These are phyloP conservation scores for Thermothielavioides terrestris DNA, from an alignment of 495 filamentous ascomycete species.

Conservation along the genomic window DNA sequence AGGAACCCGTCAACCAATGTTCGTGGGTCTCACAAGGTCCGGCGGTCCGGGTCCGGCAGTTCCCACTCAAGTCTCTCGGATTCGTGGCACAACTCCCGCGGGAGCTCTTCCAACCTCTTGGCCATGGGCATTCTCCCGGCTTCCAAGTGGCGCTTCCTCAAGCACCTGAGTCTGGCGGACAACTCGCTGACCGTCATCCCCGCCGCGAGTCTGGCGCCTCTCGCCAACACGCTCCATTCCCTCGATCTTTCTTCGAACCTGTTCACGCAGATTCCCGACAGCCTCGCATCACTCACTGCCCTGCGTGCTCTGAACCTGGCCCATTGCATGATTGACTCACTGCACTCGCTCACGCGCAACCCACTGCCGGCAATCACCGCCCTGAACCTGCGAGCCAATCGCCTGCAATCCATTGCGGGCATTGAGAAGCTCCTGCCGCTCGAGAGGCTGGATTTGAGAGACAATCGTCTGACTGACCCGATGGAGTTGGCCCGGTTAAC, in stretches of 20 bases:
- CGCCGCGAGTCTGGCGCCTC: conserved; percentile 61
- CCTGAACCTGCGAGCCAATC: conserved; percentile 84
- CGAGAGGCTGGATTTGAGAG: conserved; percentile 82
- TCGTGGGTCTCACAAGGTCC: conserved; percentile 58
- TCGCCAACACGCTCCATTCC: conserved; percentile 79
- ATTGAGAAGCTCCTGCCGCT: conserved; percentile 82
- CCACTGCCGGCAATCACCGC: conserved; percentile 90
- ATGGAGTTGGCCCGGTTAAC: conserved; percentile 85
- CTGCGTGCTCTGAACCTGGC: conserved; percentile 86
- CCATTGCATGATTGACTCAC: conserved; percentile 92
- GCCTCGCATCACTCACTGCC: conserved; percentile 68
- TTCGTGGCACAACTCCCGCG: conserved; percentile 51
- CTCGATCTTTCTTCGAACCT: conserved; percentile 88
- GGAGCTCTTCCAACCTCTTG: conserved; percentile 66
- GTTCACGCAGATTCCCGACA: conserved; percentile 84
- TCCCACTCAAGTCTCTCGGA: conserved; percentile 80
- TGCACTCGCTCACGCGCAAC: conserved; percentile 77
- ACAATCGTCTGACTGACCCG: conserved; percentile 85
- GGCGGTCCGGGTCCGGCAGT: conserved; percentile 81
- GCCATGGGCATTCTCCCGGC: conserved; percentile 57
- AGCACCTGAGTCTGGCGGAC: conserved; percentile 83
- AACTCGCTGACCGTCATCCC: conserved; percentile 77
- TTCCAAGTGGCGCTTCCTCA: conserved; percentile 89
- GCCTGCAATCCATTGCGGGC: conserved; percentile 78
- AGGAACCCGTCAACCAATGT: conserved; percentile 57